Evolutionary conservation across 2,329 filamentous ascomycete genomes (phyloP), one percentile per base, ranked within the genome.

Genomic region (Ceratocystis ficicola): DNA sequence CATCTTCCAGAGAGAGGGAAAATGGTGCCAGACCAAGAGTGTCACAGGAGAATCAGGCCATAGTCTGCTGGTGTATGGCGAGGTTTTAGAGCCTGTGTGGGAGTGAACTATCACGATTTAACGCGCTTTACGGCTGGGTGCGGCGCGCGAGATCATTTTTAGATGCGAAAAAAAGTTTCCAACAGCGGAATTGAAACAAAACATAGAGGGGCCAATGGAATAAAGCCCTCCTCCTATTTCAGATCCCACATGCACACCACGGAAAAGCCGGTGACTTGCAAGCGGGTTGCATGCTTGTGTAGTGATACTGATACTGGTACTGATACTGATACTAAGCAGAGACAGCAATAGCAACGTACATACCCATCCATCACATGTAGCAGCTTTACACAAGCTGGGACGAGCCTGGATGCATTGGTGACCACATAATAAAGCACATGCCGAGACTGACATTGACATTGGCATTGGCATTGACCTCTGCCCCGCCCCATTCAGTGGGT

Each of bases 361-460:
- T 32, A 30, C 5, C 5, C 8, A 15, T 1, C 36, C 36, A 15
- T 5, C 10, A 41, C 36, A 41, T 41, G 36, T 12, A 15, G 36
- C 36, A 41, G 36, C 12, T 15, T 15, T 5, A 41, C 15, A 36
- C 32, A 36, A 36, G 10, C 32, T 36, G 32, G 32, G 32, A 36
- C 32, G 3, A 12, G 32, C 8, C 36, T 41, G 48, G 17, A 7
- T 32, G 46, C 1, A 10, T 8, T 50, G n/a, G 48, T 50, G 48
- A 50, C 36, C 36, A 41, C 36, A 50, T 50, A 50, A 20, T 20
- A n/a, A 25, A 50, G 48, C 48, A 50, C 48, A 50, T 50, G 48
- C 17, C 48, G 48, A 50, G 48, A 50, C 48, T 50, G 48, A 22
- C 48, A 50, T 22, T 50, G 48, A 50, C 48, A 50, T 50, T 50